Evolutionary conservation across 257 asterid species (phyloP).

Genomic region (Salvia rosmarinus): DNA sequence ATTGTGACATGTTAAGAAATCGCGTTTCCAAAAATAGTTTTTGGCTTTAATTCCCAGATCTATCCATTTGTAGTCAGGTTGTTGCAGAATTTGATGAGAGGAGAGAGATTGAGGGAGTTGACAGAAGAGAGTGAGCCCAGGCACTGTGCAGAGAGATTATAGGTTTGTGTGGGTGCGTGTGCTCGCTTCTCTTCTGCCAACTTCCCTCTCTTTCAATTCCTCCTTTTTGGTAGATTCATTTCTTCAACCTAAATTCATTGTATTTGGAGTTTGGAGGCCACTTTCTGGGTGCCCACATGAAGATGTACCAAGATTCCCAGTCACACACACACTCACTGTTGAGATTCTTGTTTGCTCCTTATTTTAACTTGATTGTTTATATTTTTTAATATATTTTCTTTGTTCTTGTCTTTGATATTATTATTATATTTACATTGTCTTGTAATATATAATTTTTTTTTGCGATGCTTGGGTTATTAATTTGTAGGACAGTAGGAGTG

Average conservation of each 20-base stretch:
- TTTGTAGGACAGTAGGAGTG: background rate
- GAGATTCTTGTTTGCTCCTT: background rate
- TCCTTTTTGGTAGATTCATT: background rate
- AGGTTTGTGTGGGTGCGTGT: constrained; percentile 42
- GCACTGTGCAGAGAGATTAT: constrained; percentile 38
- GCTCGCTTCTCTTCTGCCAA: constrained; percentile 55
- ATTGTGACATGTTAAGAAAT: too few species aligned
- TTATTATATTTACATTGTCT: background rate
- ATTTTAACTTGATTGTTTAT: background rate
- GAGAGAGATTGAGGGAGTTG: constrained; percentile 29
- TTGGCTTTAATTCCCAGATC: constrained; percentile 39
- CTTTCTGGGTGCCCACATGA: background rate
- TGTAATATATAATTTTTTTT: background rate
- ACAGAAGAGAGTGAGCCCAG: constrained; percentile 70
- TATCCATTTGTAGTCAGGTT: background rate
- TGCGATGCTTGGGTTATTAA: background rate
- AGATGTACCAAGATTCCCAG: background rate
- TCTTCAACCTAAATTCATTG: background rate
- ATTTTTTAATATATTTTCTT: background rate
- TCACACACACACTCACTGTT: too few species aligned
- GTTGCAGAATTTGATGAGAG: background rate
- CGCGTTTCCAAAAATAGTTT: background rate
- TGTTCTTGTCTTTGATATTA: background rate
- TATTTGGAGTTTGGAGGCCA: background rate
- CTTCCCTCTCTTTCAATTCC: constrained; percentile 15